A percentile compares a stretch with the other conserved stretches of the same genome.
Evolutionary conservation across 1,284 basidiomycete genomes (phyloP).

Genomic region (Rhodotorula glutinis): DNA sequence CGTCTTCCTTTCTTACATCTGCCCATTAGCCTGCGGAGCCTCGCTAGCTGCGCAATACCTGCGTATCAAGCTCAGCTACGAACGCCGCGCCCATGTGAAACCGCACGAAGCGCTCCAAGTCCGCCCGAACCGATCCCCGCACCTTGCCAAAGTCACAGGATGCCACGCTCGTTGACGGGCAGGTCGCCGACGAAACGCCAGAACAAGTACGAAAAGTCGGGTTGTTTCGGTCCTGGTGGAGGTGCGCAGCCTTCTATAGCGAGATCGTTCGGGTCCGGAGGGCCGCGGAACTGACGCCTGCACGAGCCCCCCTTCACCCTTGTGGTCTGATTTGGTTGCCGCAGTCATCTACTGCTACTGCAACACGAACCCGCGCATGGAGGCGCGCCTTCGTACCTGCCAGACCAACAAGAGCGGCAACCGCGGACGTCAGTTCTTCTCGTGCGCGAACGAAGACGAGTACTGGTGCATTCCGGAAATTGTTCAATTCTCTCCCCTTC

Average conservation of each 20-base stretch:
- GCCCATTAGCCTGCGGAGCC: too few relatives aligned
- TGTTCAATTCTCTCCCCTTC: not conserved
- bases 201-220: constrained; percentile 1
- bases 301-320: not conserved
- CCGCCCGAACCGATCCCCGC: too few relatives aligned
- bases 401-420: constrained; percentile 9
- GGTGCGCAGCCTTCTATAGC: not conserved
- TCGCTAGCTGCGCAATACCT: too few relatives aligned
- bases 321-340: too few relatives aligned
- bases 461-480: not conserved
- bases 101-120: too few relatives aligned
- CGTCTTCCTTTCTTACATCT: too few relatives aligned
- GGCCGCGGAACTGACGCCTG: not conserved
- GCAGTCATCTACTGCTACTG: constrained; percentile 14
- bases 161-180: not conserved
- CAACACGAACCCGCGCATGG: constrained; percentile 1
- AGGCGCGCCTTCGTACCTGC: not conserved
- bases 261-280: not conserved
- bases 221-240: constrained; percentile 1
- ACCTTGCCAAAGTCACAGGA: too few relatives aligned
- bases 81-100: too few relatives aligned
- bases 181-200: not conserved
- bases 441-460: not conserved
- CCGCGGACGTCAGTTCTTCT: constrained; percentile 3
- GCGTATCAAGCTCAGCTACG: too few relatives aligned